These are phyloP conservation scores for Ilyonectria sp. DNA, from an alignment of 2,329 filamentous ascomycete genomes.

Conservation along the genomic window DNA sequence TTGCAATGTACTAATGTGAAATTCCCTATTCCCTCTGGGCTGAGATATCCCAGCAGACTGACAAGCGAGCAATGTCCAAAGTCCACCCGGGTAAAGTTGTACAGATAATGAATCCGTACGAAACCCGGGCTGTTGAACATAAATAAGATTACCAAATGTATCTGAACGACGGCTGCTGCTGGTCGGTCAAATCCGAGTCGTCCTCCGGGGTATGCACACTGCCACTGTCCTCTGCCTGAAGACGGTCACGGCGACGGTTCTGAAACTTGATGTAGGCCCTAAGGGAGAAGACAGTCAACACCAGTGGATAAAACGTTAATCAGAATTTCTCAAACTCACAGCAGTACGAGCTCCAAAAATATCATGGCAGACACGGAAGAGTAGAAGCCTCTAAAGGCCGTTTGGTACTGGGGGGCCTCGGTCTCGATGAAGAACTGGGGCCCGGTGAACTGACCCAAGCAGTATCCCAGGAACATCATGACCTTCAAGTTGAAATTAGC, in stretches of 20 bases:
- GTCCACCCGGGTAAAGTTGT: neutral
- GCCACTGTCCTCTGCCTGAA: neutral
- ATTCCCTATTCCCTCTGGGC: no score
- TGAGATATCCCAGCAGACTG: no score
- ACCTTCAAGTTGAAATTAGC: neutral
- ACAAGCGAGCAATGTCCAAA: neutral
- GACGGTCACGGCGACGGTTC: neutral
- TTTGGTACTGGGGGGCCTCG: constrained; percentile 24
- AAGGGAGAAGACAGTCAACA: neutral
- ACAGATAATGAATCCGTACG: neutral
- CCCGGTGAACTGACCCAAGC: constrained; percentile 25
- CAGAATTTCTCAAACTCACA: constrained; percentile 1
- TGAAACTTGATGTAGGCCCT: constrained; percentile 1
- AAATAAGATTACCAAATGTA: neutral
- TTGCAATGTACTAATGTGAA: no score
- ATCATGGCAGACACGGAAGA: neutral
- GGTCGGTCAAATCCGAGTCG: constrained; percentile 1
- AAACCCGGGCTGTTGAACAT: neutral
- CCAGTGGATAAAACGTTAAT: neutral
- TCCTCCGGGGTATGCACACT: neutral
- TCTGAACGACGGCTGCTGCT: neutral
- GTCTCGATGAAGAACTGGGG: constrained; percentile 30
- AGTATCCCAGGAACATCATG: constrained; percentile 32
- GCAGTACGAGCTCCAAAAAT: constrained; percentile 6
- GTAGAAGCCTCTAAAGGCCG: constrained; percentile 26